A percentile compares a stretch with the other conserved stretches of the same genome.
Conservation (phyloP, 768 basidiomycete genomes). For the Russula ochroleuca region DNA sequence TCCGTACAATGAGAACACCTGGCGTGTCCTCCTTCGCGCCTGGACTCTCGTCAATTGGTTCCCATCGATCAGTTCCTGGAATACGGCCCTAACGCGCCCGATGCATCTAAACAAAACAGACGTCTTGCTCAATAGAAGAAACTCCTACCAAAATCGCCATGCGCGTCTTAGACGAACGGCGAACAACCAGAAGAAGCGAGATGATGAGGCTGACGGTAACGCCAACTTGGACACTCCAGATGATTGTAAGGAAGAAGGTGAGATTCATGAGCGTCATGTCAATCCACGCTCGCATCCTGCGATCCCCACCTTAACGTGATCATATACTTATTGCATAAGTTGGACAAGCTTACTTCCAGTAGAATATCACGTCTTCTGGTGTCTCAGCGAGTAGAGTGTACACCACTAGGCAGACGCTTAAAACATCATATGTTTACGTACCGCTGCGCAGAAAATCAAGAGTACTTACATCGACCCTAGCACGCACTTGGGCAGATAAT, state of each 20-base stretch:
- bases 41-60: constrained; percentile 81
- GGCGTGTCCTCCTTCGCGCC: constrained; percentile 76
- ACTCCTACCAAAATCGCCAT: constrained; percentile 81
- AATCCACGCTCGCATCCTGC: constrained; percentile 86
- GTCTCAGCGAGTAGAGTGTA: constrained; percentile 79
- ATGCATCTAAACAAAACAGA: neutral
- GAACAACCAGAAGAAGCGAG: constrained; percentile 84
- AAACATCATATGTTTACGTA: neutral
- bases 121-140: neutral
- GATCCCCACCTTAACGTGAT: neutral
- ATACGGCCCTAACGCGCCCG: constrained; percentile 60
- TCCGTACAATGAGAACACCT: constrained; percentile 82
- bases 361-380: constrained; percentile 82
- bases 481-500: constrained; percentile 85
- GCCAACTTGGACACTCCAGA: constrained; percentile 91
- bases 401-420: constrained; percentile 79
- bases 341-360: constrained; percentile 59
- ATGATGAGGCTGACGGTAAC: constrained; percentile 85
- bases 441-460: constrained; percentile 13
- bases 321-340: neutral
- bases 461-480: constrained; percentile 75
- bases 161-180: constrained; percentile 80
- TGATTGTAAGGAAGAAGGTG: constrained; percentile 81
- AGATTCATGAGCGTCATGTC: constrained; percentile 83
- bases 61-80: constrained; percentile 87